Evolutionary conservation across 352 stramenopile genomes (phyloP).

Genomic region (Phytophthora foliorum): DNA sequence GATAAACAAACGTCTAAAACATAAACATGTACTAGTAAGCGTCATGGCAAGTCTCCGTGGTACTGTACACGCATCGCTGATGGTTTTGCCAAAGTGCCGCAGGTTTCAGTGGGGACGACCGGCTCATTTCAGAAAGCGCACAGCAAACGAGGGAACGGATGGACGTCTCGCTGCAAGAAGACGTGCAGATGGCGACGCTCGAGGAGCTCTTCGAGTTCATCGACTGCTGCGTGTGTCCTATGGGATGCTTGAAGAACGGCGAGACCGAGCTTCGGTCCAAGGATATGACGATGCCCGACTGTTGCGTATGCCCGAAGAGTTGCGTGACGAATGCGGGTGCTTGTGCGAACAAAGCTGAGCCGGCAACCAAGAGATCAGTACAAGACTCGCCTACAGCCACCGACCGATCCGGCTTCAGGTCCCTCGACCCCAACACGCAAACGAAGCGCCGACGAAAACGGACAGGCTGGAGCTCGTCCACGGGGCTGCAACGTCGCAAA

Average conservation of each 20-base stretch:
- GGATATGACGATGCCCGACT: not conserved
- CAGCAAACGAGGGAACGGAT: conserved; percentile 6
- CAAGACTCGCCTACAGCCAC: conserved; percentile 5
- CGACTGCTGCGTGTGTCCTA: conserved; percentile 25
- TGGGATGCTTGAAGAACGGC: not conserved
- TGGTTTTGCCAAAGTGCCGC: not conserved
- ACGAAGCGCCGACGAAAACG: conserved; percentile 26
- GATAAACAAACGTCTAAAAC: conserved; percentile 6
- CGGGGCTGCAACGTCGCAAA: conserved; percentile 37
- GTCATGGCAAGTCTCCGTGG: too few relatives aligned
- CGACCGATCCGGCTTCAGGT: not conserved
- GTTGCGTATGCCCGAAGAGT: not conserved
- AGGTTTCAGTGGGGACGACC: not conserved
- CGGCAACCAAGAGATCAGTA: not conserved
- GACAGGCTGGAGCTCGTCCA: conserved; percentile 38
- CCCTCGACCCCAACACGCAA: not conserved
- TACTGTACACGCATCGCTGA: not conserved
- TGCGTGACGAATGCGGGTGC: not conserved
- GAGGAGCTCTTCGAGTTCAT: conserved; percentile 42
- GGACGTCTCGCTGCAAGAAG: conserved; percentile 10
- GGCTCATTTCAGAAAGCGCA: conserved; percentile 18
- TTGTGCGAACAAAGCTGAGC: not conserved
- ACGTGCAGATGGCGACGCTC: conserved; percentile 26
- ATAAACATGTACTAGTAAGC: conserved; percentile 1
- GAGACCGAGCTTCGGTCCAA: not conserved